Conservation (phyloP, 371 early-diverging fungal species). For the Mucor saturninus region DNA sequence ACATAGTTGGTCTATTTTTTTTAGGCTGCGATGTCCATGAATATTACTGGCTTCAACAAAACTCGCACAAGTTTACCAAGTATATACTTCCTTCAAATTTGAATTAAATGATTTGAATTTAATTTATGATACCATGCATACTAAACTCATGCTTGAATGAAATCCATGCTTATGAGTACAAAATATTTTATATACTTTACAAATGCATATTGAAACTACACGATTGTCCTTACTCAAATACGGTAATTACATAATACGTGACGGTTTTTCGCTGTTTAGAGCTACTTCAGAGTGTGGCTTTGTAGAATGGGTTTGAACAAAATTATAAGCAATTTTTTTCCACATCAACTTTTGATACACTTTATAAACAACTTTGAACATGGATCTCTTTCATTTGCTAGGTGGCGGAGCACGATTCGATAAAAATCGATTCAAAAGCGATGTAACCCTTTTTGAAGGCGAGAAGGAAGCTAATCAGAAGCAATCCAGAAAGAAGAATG, state of each 20-base stretch:
- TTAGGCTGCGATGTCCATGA: no score
- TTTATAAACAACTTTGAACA: slow-evolving; percentile 22
- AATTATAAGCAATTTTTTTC: slow-evolving; percentile 12
- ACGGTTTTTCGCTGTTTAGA: not conserved
- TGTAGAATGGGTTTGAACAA: not conserved
- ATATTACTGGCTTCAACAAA: no score
- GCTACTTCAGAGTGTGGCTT: not conserved
- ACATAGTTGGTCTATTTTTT: no score
- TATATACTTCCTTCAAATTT: no score
- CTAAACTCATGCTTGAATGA: no score
- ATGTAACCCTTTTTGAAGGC: slow-evolving; percentile 73
- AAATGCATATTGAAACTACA: no score
- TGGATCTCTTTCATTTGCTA: slow-evolving; percentile 83
- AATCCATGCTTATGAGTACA: no score
- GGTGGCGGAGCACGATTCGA: slow-evolving; percentile 88
- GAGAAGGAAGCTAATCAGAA: slow-evolving; percentile 28
- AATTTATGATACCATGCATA: no score
- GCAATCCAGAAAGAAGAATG: slow-evolving; percentile 35
- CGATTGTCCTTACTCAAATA: no score
- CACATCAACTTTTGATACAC: not conserved
- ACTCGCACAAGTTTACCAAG: no score
- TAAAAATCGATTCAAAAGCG: slow-evolving; percentile 75
- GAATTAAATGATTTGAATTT: no score
- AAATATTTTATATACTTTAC: no score
- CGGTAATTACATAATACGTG: not conserved